These are phyloP conservation scores for Gonium pectorale DNA, from an alignment of 139 green algal genomes.

Conservation along the genomic window DNA sequence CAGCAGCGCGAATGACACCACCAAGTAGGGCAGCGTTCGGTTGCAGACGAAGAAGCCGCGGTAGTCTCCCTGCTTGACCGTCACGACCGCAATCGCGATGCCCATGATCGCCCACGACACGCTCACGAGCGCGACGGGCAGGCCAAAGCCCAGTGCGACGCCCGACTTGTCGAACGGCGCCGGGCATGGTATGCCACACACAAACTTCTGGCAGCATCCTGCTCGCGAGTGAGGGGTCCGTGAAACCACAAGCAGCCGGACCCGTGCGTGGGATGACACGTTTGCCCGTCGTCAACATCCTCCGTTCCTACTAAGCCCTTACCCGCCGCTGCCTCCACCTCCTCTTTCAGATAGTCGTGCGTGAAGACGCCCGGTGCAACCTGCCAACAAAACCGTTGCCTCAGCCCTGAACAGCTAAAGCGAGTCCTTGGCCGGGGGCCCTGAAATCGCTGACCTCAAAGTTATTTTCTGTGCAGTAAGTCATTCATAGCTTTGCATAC, in stretches of 20 bases:
- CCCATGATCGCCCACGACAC: neutral
- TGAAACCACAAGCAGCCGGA: no score
- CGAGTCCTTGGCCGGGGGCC: no score
- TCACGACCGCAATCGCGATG: neutral
- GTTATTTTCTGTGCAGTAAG: neutral
- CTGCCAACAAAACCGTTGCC: no score
- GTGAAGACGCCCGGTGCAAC: neutral
- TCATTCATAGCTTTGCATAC: conserved; percentile 14
- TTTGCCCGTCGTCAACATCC: no score
- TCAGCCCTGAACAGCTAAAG: no score
- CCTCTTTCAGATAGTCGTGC: neutral
- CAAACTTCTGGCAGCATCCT: conserved; percentile 12
- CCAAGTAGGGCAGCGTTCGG: neutral
- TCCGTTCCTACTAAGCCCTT: no score
- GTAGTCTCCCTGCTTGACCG: neutral
- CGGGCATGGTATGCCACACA: neutral
- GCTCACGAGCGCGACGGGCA: neutral
- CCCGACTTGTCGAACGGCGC: neutral
- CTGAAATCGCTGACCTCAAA: neutral
- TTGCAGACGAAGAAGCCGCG: conserved; percentile 8
- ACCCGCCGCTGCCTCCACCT: conserved; percentile 3
- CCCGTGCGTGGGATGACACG: no score
- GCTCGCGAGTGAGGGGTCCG: no score
- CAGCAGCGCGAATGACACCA: conserved; percentile 16
- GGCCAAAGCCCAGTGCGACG: neutral